Evolutionary conservation across 2,329 filamentous ascomycete species (phyloP), one percentile per base, ranked within the genome.

Genomic region (Fusarium avenaceum): DNA sequence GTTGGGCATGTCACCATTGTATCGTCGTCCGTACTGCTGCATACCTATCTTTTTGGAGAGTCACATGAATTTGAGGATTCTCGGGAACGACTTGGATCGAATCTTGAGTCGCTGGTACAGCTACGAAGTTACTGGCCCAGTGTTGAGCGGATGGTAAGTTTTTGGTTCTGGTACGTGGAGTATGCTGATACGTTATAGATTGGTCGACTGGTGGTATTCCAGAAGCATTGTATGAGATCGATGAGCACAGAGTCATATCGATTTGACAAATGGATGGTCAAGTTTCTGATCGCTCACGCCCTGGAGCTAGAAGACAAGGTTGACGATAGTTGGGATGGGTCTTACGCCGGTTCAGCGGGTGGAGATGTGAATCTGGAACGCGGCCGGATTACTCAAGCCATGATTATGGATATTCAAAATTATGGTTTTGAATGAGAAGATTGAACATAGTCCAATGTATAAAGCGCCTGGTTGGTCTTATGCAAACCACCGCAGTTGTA

Each of bases 231-330:
- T 32, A 64, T 79, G 5, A 57, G 64, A 3, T 76, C 76, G 2
- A 56, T 70, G 13, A 67, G 57, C 9, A 63, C 57, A 15, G 74
- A 76, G 24, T 76, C 77, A 2, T 74, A 79, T 55, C 68, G 75
- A 1, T 76, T 87, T 57, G 86, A 88, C 66, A 76, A 75, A 47
- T 84, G 85, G 53, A 81, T 86, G 50, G 76, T 82, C 54, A 84
- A 87, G 48, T 80, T 80, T 48, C 66, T 80, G 2, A 70, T 78
- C 14, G 73, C 78, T 33, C 76, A 80, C 60, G 68, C 75, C 2
- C 44, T 77, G 14, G 64, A 67, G 9, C 62, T 79, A 4, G 76
- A 77, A 26, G 74, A 75, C 6, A 75, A 75, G 50, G 71, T 70
- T 83, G 67, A 75, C 75, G 19, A 76, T 3, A 7, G 24, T 1